These are phyloP conservation scores for Elsinoe batatas DNA, from an alignment of 2,329 filamentous ascomycete species.

Conservation along the genomic window DNA sequence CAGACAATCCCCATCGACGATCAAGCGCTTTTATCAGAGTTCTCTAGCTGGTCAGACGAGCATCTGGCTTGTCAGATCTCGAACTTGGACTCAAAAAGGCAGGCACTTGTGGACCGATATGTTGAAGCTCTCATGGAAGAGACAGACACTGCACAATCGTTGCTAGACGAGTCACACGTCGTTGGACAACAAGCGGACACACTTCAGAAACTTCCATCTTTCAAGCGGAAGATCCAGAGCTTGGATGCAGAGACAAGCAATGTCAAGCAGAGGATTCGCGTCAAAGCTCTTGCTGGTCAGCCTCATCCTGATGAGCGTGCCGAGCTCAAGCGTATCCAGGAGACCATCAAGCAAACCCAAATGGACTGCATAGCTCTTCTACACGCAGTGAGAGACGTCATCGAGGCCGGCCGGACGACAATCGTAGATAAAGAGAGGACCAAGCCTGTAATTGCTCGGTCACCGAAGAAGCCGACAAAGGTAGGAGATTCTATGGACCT, in stretches of 20 bases:
- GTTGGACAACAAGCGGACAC: slow-evolving; percentile 9
- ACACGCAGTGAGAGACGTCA: background rate
- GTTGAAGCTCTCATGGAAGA: slow-evolving; percentile 5
- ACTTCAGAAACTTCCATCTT: slow-evolving; percentile 12
- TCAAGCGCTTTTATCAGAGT: slow-evolving; percentile 12
- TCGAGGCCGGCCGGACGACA: background rate
- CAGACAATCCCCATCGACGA: background rate
- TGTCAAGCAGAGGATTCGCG: slow-evolving; percentile 13
- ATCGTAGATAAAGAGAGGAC: background rate
- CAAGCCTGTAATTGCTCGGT: background rate
- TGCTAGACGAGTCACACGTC: slow-evolving; percentile 17
- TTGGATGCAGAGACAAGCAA: slow-evolving; percentile 2
- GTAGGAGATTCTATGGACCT: background rate
- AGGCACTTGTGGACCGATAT: slow-evolving; percentile 3
- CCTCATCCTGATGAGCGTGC: slow-evolving; percentile 10
- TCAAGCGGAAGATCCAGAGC: slow-evolving; percentile 3
- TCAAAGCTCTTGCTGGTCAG: slow-evolving; percentile 12
- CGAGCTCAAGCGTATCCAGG: slow-evolving; percentile 13
- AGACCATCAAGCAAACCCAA: slow-evolving; percentile 2
- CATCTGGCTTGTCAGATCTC: slow-evolving; percentile 8
- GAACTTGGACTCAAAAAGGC: background rate
- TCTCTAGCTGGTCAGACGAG: background rate
- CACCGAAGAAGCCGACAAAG: background rate
- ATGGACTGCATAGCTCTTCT: slow-evolving; percentile 12
- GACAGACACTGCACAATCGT: background rate